Evolutionary conservation across 2,329 filamentous ascomycete genomes (phyloP).

Genomic region (Myriosclerotinia scirpicola): DNA sequence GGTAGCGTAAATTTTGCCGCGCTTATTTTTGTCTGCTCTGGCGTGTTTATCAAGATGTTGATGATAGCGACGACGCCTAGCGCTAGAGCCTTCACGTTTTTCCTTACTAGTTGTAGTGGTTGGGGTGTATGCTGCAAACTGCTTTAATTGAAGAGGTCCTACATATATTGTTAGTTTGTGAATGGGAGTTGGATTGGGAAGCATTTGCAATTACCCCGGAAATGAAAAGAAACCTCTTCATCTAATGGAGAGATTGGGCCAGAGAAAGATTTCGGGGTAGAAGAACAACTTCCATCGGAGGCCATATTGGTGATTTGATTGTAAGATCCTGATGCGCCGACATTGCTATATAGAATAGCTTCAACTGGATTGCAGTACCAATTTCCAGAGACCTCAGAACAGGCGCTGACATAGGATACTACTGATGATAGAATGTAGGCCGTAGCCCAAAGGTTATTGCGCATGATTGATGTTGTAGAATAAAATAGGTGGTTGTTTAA

Average conservation of each 20-base stretch:
- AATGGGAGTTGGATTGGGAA: not conserved
- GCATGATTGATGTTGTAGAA: conserved; percentile 9
- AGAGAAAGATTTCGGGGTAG: conserved; percentile 52
- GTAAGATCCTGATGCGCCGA: conserved; percentile 62
- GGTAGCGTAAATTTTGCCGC: conserved; percentile 43
- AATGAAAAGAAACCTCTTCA: conserved; percentile 57
- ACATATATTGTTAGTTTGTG: conserved; percentile 1
- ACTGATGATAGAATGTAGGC: conserved; percentile 2
- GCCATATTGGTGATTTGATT: conserved; percentile 63
- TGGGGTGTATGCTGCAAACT: conserved; percentile 69
- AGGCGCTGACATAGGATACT: conserved; percentile 12
- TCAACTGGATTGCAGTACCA: conserved; percentile 65
- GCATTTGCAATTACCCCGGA: conserved; percentile 16
- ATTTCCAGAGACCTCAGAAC: conserved; percentile 48
- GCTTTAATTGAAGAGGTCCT: conserved; percentile 65
- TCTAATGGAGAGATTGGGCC: conserved; percentile 67
- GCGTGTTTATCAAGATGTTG: conserved; percentile 38
- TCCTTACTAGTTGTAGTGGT: conserved; percentile 30
- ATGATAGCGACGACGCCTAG: conserved; percentile 30
- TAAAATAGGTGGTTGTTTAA: not conserved
- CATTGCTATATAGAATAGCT: conserved; percentile 65
- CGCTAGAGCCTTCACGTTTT: conserved; percentile 42
- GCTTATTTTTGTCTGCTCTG: conserved; percentile 38
- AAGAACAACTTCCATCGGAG: conserved; percentile 54
- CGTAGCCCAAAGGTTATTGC: conserved; percentile 15